phyloP scores from a whole-genome alignment of 169 alveolate species.

The Plasmodium gaboni region DNA sequence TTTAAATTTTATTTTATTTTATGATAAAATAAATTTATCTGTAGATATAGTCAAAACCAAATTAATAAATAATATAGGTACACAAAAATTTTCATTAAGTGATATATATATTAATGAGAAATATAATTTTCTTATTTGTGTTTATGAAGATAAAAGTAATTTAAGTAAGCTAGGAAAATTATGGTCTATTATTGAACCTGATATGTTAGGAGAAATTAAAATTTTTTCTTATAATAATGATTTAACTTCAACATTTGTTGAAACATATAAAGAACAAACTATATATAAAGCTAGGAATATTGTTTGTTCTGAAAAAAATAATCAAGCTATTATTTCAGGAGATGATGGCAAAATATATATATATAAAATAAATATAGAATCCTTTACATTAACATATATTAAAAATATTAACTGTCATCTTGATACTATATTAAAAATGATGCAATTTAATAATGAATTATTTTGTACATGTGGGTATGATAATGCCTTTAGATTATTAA shows the following conservation, averaged over 20 bases:
- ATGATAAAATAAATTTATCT: constrained; percentile 68
- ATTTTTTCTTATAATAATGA: constrained; percentile 79
- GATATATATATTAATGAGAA: constrained; percentile 66
- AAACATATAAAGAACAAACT: constrained; percentile 70
- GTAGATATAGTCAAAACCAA: constrained; percentile 49
- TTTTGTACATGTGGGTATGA: constrained; percentile 86
- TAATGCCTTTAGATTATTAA: constrained; percentile 79
- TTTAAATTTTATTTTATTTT: constrained; percentile 67
- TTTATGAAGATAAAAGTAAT: constrained; percentile 82
- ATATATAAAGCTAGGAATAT: constrained; percentile 65
- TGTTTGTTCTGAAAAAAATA: constrained; percentile 28
- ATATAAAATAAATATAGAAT: constrained; percentile 37
- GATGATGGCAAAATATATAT: constrained; percentile 75
- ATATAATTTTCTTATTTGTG: constrained; percentile 65
- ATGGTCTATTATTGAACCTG: constrained; percentile 87
- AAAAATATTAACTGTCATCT: constrained; percentile 78
- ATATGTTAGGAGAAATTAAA: constrained; percentile 81
- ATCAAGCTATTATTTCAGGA: constrained; percentile 63
- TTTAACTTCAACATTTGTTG: constrained; percentile 48
- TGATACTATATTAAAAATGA: constrained; percentile 80
- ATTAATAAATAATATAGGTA: constrained; percentile 55
- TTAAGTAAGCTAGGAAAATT: constrained; percentile 84
- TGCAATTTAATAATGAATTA: constrained; percentile 19
- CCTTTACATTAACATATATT: constrained; percentile 65
- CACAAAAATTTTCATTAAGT: constrained; percentile 56